These are phyloP conservation scores for Chlamydomonas schloesseri DNA, from an alignment of 139 green algal species.

Conservation along the genomic window DNA sequence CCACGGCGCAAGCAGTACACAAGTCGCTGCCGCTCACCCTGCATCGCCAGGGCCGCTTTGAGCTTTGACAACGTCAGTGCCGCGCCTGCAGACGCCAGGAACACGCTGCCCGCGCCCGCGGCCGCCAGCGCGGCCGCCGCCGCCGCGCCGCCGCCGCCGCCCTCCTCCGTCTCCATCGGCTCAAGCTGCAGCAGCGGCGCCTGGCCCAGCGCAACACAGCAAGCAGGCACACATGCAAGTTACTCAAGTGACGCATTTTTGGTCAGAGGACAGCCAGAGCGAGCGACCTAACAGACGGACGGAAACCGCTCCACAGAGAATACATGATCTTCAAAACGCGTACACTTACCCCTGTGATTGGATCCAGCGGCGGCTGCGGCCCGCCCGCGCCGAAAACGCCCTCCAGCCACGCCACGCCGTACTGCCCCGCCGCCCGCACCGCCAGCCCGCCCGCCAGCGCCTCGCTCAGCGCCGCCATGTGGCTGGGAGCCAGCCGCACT, in stretches of 20 bases:
- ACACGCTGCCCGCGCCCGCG: constrained; percentile 12
- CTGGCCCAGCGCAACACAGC: not conserved
- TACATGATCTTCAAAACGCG: not conserved
- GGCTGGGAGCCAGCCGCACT: constrained; percentile 20
- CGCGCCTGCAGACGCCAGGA: constrained; percentile 15
- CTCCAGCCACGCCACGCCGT: constrained; percentile 42
- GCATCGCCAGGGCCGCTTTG: constrained; percentile 20
- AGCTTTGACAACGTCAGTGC: constrained; percentile 17
- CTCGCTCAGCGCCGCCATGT: not conserved
- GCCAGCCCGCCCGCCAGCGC: constrained; percentile 1
- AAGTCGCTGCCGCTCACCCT: not conserved
- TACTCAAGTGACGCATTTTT: too few species aligned
- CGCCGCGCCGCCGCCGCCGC: not conserved
- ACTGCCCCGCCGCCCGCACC: constrained; percentile 39
- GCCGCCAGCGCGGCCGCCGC: not conserved
- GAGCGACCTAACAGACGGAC: too few species aligned
- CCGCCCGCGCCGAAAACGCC: not conserved
- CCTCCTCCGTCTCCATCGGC: not conserved
- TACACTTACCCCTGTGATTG: not conserved
- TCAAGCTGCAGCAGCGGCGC: not conserved
- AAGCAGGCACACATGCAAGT: not conserved
- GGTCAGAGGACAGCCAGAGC: too few species aligned
- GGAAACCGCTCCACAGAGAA: too few species aligned
- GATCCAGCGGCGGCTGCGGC: too few species aligned
- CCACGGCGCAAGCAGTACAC: too few species aligned